Base-by-base conservation (phyloP, 192 early-diverging fungal species). In the Spinellus fusiger region DNA sequence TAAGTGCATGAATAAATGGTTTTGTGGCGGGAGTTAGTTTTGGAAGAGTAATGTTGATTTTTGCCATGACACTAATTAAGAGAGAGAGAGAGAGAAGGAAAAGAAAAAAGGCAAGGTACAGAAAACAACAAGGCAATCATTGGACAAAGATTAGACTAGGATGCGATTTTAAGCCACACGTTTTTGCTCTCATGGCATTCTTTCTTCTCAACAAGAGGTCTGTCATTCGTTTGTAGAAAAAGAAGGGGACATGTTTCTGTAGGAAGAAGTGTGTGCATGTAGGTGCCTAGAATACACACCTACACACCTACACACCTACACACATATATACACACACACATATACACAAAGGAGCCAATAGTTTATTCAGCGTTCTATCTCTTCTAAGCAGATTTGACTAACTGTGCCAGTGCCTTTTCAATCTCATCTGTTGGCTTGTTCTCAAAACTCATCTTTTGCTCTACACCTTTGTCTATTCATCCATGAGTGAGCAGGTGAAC, bases 371-470 rank as follows among this genome's bases (percentile, higher is more conserved):
- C 13, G 35, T 44, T 44, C 35, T 5, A 18, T 44, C 40, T 48
- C 37, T 54, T 48, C 54, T 65, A 71, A 55, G 62, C 62, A 44
- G 57, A 83, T 61, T 85, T 84, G 54, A 86, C 80, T 29, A 96
- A 77, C 46, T 84, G 58, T 59, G 83, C 73, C 62, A 96, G 80
- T 60, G 82, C 79, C 56, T 81, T 66, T 75, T 85, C 86, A 32
- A 96, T 83, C 49, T 90, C 86, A 40, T 79, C 61, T 54, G 83
- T 82, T 52, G 82, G 79, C 29, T 91, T 63, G 72, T 84, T 83
- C 59, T 96, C 85, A 37, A 96, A 76, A 10, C 80, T 62, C 37
- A 89, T 68, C 71, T 91, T 89, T 71, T 82, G 84, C 69, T 96
- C 94, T 20, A 81, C 74, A 27, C 93, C 94, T 46, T 81, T 78